A percentile compares a stretch with the other conserved stretches of the same genome.
phyloP scores from a whole-genome alignment of 805 yeast genomes.

The Wickerhamiella alocasiicola region DNA sequence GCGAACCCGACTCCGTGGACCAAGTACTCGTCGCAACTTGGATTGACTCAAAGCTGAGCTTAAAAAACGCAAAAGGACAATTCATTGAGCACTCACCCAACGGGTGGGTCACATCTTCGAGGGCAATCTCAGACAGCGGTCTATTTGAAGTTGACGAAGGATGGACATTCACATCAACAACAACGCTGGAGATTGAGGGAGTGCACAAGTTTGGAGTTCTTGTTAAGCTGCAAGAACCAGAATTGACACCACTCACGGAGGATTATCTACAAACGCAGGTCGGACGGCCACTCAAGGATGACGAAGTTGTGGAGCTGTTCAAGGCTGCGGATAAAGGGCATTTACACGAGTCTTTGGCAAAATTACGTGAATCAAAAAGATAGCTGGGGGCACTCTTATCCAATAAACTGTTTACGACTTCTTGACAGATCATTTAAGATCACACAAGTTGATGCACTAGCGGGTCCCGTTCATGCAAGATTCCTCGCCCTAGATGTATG shows the following conservation, averaged over 20 bases:
- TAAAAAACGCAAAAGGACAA: background rate
- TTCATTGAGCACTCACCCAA: background rate
- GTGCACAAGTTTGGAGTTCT: background rate
- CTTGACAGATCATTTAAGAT: no score
- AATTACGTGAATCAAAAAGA: background rate
- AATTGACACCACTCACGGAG: background rate
- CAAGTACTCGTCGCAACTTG: constrained; percentile 3
- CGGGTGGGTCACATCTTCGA: background rate
- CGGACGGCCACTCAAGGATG: background rate
- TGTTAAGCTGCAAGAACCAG: background rate
- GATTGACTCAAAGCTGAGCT: background rate
- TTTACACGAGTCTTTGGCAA: background rate
- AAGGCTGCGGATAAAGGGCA: background rate
- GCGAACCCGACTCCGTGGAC: background rate
- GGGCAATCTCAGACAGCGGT: background rate
- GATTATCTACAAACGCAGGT: background rate
- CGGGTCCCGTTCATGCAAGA: no score
- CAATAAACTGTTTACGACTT: no score
- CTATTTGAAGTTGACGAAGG: background rate
- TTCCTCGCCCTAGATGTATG: no score
- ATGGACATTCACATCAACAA: background rate
- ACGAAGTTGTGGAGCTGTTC: background rate
- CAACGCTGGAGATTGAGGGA: background rate
- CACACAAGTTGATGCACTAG: no score
- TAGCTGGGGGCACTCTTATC: no score